These are phyloP conservation scores for Candida suzukii DNA, from an alignment of 805 yeast genomes.

Conservation along the genomic window DNA sequence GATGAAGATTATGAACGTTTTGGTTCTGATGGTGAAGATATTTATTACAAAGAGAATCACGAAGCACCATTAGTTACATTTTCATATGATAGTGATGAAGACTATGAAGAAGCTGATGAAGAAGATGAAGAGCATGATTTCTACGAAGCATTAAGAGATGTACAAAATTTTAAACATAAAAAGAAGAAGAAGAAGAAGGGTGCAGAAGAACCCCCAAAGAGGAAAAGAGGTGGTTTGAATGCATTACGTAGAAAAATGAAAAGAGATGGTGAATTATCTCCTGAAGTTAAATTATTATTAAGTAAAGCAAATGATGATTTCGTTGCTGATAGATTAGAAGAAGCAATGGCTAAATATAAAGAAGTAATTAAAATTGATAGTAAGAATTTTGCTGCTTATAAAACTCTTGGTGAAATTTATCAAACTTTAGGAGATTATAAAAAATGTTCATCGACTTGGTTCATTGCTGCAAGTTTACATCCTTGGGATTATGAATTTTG, in stretches of 20 bases:
- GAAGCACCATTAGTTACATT: too few species aligned
- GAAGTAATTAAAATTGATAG: constrained; percentile 76
- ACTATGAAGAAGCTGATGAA: constrained; percentile 7
- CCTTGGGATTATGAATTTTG: constrained; percentile 74
- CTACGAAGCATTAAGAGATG: constrained; percentile 60
- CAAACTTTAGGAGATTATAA: constrained; percentile 56
- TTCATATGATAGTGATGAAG: constrained; percentile 16
- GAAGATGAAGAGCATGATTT: constrained; percentile 33
- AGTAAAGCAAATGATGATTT: constrained; percentile 78
- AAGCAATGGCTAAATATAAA: constrained; percentile 51
- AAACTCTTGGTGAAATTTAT: constrained; percentile 81
- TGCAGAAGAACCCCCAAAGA: too few species aligned
- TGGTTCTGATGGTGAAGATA: constrained; percentile 14
- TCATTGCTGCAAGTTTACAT: constrained; percentile 71
- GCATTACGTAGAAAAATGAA: constrained; percentile 32
- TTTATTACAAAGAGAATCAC: constrained; percentile 7
- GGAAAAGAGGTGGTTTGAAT: constrained; percentile 28
- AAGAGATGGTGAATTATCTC: constrained; percentile 46
- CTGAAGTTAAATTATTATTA: constrained; percentile 60
- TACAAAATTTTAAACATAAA: constrained; percentile 53
- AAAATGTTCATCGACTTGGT: constrained; percentile 76
- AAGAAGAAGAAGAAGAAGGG: constrained; percentile 32
- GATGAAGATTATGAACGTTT: constrained; percentile 26
- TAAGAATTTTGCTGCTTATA: constrained; percentile 75
- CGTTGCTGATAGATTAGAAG: constrained; percentile 53